Conservation (phyloP, 129 eudicot species). For the Dittrichia graveolens region DNA sequence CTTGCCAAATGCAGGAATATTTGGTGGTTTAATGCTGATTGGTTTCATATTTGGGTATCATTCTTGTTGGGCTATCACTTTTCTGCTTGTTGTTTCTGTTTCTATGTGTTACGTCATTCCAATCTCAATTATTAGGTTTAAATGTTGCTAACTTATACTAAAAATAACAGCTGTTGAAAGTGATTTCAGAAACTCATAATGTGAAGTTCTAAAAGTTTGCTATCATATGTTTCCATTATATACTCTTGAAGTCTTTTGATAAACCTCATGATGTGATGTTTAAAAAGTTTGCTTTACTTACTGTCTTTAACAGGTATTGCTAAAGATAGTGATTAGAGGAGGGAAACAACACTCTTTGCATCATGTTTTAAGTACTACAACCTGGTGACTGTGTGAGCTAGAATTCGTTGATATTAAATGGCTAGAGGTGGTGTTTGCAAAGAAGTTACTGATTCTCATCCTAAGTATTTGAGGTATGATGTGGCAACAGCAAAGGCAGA, state of each 20-base stretch:
- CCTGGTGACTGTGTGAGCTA: not conserved
- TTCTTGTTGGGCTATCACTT: constrained; percentile 35
- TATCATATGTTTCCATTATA: not conserved
- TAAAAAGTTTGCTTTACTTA: constrained; percentile 21
- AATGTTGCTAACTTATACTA: constrained; percentile 11
- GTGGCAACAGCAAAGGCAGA: constrained; percentile 28
- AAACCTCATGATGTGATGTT: not conserved
- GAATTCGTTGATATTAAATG: constrained; percentile 21
- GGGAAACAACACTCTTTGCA: constrained; percentile 11
- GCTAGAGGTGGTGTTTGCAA: constrained; percentile 37
- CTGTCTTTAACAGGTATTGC: constrained; percentile 36
- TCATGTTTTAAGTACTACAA: constrained; percentile 4
- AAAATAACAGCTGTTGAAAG: not conserved
- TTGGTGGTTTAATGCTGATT: constrained; percentile 40
- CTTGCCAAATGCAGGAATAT: constrained; percentile 37
- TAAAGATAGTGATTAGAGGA: constrained; percentile 13
- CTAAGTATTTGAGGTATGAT: constrained; percentile 32
- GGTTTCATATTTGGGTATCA: constrained; percentile 31
- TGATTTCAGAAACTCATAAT: not conserved
- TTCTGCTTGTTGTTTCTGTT: constrained; percentile 27
- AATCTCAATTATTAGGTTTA: constrained; percentile 19
- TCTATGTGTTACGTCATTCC: not conserved
- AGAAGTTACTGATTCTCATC: constrained; percentile 40
- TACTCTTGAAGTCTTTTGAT: too few relatives aligned
- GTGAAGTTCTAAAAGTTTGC: constrained; percentile 14